A percentile compares a stretch with the other conserved stretches of the same genome.
Conservation (phyloP, 352 stramenopile genomes). For the Phytophthora sansomeana region DNA sequence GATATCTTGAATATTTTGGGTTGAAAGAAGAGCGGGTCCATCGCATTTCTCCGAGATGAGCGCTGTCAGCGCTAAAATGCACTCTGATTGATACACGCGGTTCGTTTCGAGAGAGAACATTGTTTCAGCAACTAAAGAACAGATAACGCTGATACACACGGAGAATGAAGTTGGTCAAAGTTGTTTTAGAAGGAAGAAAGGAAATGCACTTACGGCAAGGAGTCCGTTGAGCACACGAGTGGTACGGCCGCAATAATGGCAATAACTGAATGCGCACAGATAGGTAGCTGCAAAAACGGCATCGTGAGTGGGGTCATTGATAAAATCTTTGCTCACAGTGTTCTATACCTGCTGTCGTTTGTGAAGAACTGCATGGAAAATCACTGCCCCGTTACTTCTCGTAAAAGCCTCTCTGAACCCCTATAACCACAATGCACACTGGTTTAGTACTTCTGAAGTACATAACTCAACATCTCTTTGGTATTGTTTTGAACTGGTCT, state of each 20-base stretch:
- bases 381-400: background rate
- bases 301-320: background rate
- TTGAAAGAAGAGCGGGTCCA: constrained; percentile 13
- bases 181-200: background rate
- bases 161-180: background rate
- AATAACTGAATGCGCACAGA: constrained; percentile 10
- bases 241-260: constrained; percentile 7
- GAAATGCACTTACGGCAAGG: constrained; percentile 15
- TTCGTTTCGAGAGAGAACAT: constrained; percentile 18
- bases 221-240: constrained; percentile 1
- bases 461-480: background rate
- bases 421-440: background rate
- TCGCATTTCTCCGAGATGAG: constrained; percentile 18
- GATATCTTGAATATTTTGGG: constrained; percentile 30
- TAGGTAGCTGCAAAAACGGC: constrained; percentile 18
- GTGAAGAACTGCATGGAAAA: constrained; percentile 16
- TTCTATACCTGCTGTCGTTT: constrained; percentile 23
- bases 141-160: constrained; percentile 7
- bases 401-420: constrained; percentile 16
- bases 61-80: constrained; percentile 9
- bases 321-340: background rate
- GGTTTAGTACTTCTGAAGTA: background rate
- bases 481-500: background rate
- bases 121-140: constrained; percentile 15
- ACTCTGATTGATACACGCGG: constrained; percentile 16